Base-by-base conservation (phyloP, 176 grass and related monocot genomes). In the Rhynchospora tenuis region DNA sequence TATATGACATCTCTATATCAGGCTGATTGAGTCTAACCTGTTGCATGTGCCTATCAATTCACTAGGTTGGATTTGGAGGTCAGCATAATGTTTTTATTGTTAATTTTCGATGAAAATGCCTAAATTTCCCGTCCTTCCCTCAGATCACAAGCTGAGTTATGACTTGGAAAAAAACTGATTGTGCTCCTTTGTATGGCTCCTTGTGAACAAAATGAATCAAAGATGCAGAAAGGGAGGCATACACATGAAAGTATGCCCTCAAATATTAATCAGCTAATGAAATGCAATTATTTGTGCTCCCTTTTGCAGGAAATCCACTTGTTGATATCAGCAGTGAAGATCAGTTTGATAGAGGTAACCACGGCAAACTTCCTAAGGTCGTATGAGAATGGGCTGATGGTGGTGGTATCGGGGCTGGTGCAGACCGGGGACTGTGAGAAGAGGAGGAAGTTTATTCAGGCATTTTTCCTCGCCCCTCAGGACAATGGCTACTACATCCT, bases 391-490 rank as follows among this genome's bases (percentile, higher is more conserved):
- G 78, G 92, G 0, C 76, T 97, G 47, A 73, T 83, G 68, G 81
- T 90, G 78, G 44, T 94, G 90, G 95, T 94, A 82, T 92, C 95
- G 70, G 95, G 95, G 71, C 85, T 90, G 71, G 90, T 97, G 47
- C 92, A 93, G 59, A 63, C 83, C 54, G 90, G 92, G 65, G 84
- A 76, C 42, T 88, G 87, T 47, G 88, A 80, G 83, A 78, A 50
- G 15, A 86, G 90, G 60, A 92, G 93, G 84, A 92, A 91, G 90
- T 98, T 94, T 83, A 79, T 67, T 55, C 92, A 98, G 64, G 92
- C 86, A 66, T 91, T 98, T 50, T 64, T 98, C 81, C 95, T 98
- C 84, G 95, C 95, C 77, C 92, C 95, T 69, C 89, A 98, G 73
- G 66, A 81, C 31, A 84, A 87, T 76, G 95, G 95, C 24, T 98